Evolutionary conservation across 352 stramenopile genomes (phyloP).

Genomic region (Globisporangium barbulae): DNA sequence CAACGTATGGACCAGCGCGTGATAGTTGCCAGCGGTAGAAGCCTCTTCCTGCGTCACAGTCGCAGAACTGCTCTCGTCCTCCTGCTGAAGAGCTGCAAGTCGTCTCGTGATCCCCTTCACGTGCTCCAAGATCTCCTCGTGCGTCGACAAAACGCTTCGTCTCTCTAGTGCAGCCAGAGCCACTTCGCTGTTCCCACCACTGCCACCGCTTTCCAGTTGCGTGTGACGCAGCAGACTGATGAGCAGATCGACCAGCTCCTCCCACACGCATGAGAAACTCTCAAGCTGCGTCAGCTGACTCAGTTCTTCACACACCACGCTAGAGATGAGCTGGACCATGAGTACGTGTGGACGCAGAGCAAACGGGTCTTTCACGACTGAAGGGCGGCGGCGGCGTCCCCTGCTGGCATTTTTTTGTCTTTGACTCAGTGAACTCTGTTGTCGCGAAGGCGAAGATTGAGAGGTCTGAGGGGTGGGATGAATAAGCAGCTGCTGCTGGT

Average conservation of each 20-base stretch:
- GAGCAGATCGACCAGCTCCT: conserved; percentile 49
- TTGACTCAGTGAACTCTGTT: background rate
- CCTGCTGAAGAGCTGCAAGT: conserved; percentile 34
- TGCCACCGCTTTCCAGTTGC: conserved; percentile 24
- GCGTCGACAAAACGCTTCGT: conserved; percentile 51
- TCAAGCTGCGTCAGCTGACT: conserved; percentile 35
- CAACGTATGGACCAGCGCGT: conserved; percentile 48
- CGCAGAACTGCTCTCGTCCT: conserved; percentile 14
- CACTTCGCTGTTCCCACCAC: conserved; percentile 19
- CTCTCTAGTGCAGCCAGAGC: conserved; percentile 58
- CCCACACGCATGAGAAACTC: conserved; percentile 50
- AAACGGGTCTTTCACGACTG: conserved; percentile 56
- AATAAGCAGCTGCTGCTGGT: conserved; percentile 41
- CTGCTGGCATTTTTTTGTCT: background rate
- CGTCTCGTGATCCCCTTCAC: conserved; percentile 57
- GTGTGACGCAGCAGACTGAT: conserved; percentile 55
- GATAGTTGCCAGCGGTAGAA: conserved; percentile 3
- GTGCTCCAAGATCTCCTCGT: conserved; percentile 77
- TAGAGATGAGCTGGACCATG: conserved; percentile 57
- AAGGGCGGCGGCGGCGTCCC: conserved; percentile 38
- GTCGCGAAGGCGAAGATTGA: background rate
- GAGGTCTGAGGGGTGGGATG: conserved; percentile 8
- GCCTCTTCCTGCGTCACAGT: background rate
- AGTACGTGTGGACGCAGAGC: conserved; percentile 55
- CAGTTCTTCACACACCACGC: conserved; percentile 60